Evolutionary conservation across 176 grass and related monocot genomes (phyloP).

Genomic region (Melocanna baccifera): DNA sequence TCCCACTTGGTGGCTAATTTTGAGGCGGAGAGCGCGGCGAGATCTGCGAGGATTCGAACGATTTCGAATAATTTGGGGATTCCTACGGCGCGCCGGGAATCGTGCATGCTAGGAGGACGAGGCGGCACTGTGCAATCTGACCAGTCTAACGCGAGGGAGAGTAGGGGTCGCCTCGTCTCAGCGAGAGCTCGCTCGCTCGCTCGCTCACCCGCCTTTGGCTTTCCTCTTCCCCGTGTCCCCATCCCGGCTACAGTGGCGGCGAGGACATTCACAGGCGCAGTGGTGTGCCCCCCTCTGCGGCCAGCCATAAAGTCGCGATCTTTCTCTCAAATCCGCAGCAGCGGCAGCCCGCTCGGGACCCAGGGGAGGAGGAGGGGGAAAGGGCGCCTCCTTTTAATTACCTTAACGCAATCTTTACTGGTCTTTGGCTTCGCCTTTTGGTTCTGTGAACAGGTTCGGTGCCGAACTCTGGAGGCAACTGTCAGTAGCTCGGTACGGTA

Average conservation of each 20-base stretch:
- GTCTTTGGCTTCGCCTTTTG: constrained; percentile 37
- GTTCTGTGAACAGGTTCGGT: constrained; percentile 28
- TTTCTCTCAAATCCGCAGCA: constrained; percentile 37
- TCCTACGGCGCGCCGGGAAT: constrained; percentile 35
- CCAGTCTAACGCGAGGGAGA: neutral
- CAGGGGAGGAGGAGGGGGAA: constrained; percentile 11
- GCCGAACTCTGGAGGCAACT: constrained; percentile 39
- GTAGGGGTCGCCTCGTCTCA: constrained; percentile 6
- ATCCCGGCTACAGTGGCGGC: constrained; percentile 36
- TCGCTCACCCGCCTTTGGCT: neutral
- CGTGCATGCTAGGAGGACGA: constrained; percentile 28
- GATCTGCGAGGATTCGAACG: constrained; percentile 36
- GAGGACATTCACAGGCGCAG: constrained; percentile 36
- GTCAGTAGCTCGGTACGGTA: constrained; percentile 39
- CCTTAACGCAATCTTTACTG: constrained; percentile 39
- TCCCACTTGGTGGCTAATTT: constrained; percentile 7
- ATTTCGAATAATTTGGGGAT: constrained; percentile 27
- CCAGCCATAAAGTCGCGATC: constrained; percentile 43
- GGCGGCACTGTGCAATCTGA: constrained; percentile 38
- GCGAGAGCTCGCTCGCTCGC: neutral
- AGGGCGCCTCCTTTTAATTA: constrained; percentile 20
- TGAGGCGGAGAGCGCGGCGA: constrained; percentile 36
- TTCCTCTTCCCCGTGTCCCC: neutral
- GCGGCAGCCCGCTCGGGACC: constrained; percentile 3
- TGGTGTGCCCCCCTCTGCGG: constrained; percentile 29